phyloP scores from a whole-genome alignment of 257 asterid genomes.

The Forsythia suspensa region DNA sequence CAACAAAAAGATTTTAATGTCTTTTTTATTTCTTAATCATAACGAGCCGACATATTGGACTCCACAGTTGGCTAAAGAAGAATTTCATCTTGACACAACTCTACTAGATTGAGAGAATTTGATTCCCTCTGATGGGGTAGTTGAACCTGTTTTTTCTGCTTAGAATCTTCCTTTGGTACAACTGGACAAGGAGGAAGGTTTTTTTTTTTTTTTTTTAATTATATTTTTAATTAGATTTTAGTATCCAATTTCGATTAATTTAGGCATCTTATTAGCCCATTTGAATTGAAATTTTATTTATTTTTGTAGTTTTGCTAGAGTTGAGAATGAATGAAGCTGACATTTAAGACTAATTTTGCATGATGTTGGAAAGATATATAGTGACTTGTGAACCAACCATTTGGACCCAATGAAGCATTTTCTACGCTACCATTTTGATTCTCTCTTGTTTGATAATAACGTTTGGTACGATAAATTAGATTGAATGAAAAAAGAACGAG shows the following conservation, averaged over 20 bases:
- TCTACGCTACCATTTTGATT: background rate
- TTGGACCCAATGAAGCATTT: background rate
- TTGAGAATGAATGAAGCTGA: background rate
- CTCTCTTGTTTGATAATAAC: too few relatives aligned
- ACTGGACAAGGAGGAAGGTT: conserved; percentile 35
- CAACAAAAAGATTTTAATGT: background rate
- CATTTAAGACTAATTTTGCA: background rate
- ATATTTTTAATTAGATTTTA: background rate
- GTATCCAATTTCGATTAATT: background rate
- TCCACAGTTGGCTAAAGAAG: background rate
- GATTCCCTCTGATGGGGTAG: conserved; percentile 34
- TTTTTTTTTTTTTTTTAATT: conserved; percentile 15
- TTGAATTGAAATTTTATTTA: too few relatives aligned
- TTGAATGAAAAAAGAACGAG: too few relatives aligned
- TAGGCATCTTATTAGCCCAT: background rate
- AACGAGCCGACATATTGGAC: background rate
- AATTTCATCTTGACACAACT: background rate
- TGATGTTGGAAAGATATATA: background rate
- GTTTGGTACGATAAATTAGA: too few relatives aligned
- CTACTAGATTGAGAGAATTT: conserved; percentile 20
- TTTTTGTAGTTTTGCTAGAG: background rate
- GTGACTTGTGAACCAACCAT: background rate
- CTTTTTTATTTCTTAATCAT: background rate
- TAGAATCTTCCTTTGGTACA: conserved; percentile 37
- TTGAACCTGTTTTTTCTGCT: conserved; percentile 32